These are phyloP conservation scores for Osmanthus fragrans DNA, from an alignment of 257 asterid genomes.

Conservation along the genomic window DNA sequence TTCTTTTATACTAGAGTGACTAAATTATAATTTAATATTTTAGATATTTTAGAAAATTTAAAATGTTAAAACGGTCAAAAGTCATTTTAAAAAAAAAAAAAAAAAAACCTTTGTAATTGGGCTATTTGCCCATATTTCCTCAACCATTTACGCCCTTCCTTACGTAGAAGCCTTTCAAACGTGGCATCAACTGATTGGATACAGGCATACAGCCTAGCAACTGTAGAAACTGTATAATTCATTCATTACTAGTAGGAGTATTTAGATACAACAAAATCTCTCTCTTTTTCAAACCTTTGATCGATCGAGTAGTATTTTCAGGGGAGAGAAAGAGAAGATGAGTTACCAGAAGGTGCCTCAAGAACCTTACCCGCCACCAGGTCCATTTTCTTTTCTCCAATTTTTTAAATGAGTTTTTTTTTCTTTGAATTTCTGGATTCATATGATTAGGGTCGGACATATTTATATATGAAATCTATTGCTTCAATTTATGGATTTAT, in stretches of 20 bases:
- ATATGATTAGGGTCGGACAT: background rate
- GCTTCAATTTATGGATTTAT: background rate
- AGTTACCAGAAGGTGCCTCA: slow-evolving; percentile 43
- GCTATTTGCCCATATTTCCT: too few relatives aligned
- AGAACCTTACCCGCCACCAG: slow-evolving; percentile 49
- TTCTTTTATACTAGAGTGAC: too few relatives aligned
- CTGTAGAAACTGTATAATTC: background rate
- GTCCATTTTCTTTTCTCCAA: slow-evolving; percentile 23
- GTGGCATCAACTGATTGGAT: background rate
- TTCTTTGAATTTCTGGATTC: background rate
- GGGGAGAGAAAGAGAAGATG: slow-evolving; percentile 30
- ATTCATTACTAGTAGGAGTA: background rate
- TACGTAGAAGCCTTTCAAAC: background rate
- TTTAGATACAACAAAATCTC: background rate
- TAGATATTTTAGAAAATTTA: too few relatives aligned
- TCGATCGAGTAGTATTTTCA: background rate
- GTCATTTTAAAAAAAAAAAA: too few relatives aligned
- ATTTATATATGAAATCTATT: background rate
- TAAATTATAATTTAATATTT: too few relatives aligned
- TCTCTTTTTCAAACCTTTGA: background rate
- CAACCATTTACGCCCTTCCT: too few relatives aligned
- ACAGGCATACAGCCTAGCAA: background rate
- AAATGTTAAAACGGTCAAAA: too few relatives aligned
- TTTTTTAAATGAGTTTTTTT: background rate
- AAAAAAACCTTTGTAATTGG: too few relatives aligned